Evolutionary conservation across 1,284 basidiomycete genomes (phyloP).

Genomic region (Kalmanozyma brasiliensis): DNA sequence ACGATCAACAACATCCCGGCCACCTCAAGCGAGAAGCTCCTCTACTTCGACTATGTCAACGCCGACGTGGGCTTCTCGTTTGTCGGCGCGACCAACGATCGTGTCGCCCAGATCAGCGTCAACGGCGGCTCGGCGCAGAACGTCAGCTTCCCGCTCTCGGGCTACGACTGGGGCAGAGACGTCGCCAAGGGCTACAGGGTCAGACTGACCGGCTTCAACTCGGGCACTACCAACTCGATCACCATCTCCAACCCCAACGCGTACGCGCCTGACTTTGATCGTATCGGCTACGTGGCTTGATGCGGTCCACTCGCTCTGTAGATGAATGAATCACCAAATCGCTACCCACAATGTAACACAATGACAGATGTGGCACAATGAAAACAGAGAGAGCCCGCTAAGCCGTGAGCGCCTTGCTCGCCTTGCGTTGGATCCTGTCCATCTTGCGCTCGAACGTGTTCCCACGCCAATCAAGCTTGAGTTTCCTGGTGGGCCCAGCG

Average conservation of each 20-base stretch:
- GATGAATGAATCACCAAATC: too few species aligned
- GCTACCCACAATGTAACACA: too few species aligned
- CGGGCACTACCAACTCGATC: conserved; percentile 30
- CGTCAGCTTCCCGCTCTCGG: conserved; percentile 44
- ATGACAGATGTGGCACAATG: too few species aligned
- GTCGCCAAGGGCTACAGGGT: conserved; percentile 45
- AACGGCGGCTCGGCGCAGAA: conserved; percentile 38
- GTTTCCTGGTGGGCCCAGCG: too few species aligned
- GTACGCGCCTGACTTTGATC: conserved; percentile 45
- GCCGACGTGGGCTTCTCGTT: conserved; percentile 39
- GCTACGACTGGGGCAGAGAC: conserved; percentile 44
- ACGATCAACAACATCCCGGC: conserved; percentile 29
- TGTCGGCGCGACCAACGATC: conserved; percentile 29
- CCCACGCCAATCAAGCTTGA: too few species aligned
- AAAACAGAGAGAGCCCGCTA: too few species aligned
- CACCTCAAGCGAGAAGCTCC: conserved; percentile 12
- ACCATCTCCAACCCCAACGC: conserved; percentile 23
- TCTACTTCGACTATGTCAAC: conserved; percentile 56
- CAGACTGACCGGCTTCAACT: conserved; percentile 39
- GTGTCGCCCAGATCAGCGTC: conserved; percentile 33
- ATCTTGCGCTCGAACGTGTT: too few species aligned
- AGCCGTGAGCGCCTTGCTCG: too few species aligned
- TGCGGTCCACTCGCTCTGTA: too few species aligned
- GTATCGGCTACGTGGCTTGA: too few species aligned
- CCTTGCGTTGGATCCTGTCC: too few species aligned